Percentiles rank a stretch among this genome's conserved stretches.
phyloP scores from a whole-genome alignment of 495 filamentous ascomycete genomes.

The Tuber borchii region DNA sequence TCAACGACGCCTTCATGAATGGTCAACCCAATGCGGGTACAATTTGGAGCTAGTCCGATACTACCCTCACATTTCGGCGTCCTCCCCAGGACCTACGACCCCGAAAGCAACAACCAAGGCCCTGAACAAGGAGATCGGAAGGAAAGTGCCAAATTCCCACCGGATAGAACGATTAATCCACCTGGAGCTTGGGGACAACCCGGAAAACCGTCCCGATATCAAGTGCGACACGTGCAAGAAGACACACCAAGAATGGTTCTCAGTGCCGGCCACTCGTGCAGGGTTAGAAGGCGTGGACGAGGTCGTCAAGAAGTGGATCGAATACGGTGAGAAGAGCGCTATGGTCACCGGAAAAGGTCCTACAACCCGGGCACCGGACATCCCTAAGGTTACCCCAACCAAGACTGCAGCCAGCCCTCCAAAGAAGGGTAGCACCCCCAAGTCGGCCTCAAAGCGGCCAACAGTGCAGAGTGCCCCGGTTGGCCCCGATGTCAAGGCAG shows the following conservation, averaged over 20 bases:
- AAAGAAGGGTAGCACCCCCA: not conserved
- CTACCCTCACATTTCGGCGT: slow-evolving; percentile 68
- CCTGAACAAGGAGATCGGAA: slow-evolving; percentile 17
- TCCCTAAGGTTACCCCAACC: slow-evolving; percentile 4
- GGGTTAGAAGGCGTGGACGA: slow-evolving; percentile 73
- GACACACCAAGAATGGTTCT: slow-evolving; percentile 94
- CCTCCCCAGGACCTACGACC: slow-evolving; percentile 25
- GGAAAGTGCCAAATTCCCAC: slow-evolving; percentile 79
- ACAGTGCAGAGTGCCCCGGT: slow-evolving; percentile 9
- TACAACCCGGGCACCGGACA: not conserved
- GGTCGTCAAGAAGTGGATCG: slow-evolving; percentile 76
- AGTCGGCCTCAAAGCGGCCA: slow-evolving; percentile 12
- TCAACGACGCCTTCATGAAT: slow-evolving; percentile 82
- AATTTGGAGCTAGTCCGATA: slow-evolving; percentile 78
- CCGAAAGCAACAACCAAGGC: slow-evolving; percentile 25
- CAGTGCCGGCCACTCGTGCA: slow-evolving; percentile 66
- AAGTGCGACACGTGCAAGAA: slow-evolving; percentile 73
- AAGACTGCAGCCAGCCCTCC: not conserved
- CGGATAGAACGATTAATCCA: slow-evolving; percentile 89
- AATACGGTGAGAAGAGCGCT: slow-evolving; percentile 58
- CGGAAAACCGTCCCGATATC: slow-evolving; percentile 58
- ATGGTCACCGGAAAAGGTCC: slow-evolving; percentile 10
- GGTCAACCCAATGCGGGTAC: slow-evolving; percentile 86
- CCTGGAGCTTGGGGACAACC: slow-evolving; percentile 59
- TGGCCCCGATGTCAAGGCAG: not conserved